Evolutionary conservation across 495 filamentous ascomycete genomes (phyloP), one percentile per base, ranked within the genome.

Genomic region (Jackrogersella minutella): DNA sequence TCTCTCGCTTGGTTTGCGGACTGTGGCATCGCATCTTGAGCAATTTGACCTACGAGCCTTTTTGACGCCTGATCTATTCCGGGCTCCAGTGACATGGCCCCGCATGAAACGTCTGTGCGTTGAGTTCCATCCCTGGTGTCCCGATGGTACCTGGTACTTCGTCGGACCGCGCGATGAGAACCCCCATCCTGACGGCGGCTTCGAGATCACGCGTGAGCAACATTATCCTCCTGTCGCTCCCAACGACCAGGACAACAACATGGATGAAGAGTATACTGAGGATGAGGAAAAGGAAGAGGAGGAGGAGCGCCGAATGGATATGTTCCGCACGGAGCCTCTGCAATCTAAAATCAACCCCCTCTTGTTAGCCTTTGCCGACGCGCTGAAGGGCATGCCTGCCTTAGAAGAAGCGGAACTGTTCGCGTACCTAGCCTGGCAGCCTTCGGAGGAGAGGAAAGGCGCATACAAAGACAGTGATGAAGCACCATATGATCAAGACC

Each of bases 11-110:
- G 72, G 66, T 26, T 51, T 72, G 66, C 56, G 66, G 46, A 31
- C 13, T 46, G 34, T 72, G 10, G 72, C 43, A 36, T 56, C 53
- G 31, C 66, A 47, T 31, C 56, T 74, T 11, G 41, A 65, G 55
- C 19, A 65, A 46, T 50, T 74, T 21, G 59, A 72, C 54, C 9
- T 71, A 10, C 33, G 63, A 47, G 66, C 67, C 33, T 58, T 77
- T 60, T 64, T 74, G 54, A 74, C 75, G 64, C 66, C 75, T 31
- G 68, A 74, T 70, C 66, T 76, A 61, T 75, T 78, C 62, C 73
- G 60, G 40, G 54, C 59, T 59, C 71, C 47, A 28, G 69, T 72
- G 54, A 66, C 41, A 49, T 73, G 70, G 73, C 39, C 57, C 51
- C 60, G 34, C 47, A 73, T 74, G 73, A 68, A 60, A 58, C 73